Conservation (phyloP, 306 rosid genomes). For the Lotus japonicus region DNA sequence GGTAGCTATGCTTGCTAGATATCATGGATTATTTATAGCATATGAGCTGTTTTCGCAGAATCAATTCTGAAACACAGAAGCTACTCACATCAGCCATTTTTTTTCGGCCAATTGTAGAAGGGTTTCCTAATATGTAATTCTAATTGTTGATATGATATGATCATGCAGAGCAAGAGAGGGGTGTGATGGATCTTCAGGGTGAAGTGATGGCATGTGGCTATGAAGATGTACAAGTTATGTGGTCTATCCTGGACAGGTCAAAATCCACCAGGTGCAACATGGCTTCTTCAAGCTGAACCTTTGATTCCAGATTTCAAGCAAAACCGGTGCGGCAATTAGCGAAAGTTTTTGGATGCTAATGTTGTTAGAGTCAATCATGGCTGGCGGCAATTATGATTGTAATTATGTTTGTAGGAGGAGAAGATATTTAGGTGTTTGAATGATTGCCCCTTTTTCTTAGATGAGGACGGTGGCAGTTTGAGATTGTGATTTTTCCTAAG, state of each 20-base stretch:
- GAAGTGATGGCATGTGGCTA: conserved; percentile 96
- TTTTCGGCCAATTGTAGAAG: too few species aligned
- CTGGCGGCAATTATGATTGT: too few species aligned
- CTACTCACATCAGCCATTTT: too few species aligned
- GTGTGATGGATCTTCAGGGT: conserved; percentile 68
- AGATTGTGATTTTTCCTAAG: background rate
- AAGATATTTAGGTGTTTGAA: background rate
- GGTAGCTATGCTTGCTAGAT: too few species aligned
- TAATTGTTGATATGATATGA: background rate
- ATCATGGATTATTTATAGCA: too few species aligned
- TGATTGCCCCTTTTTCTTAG: conserved; percentile 13
- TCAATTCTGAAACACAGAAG: too few species aligned
- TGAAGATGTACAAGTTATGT: conserved; percentile 96
- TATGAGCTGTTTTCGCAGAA: too few species aligned
- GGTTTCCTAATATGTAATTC: background rate
- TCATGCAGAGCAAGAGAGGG: conserved; percentile 50
- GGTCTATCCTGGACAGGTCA: conserved; percentile 93
- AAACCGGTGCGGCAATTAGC: conserved; percentile 27
- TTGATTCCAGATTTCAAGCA: too few species aligned
- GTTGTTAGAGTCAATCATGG: conserved; percentile 5
- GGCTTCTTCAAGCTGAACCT: conserved; percentile 27
- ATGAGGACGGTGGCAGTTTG: conserved; percentile 8
- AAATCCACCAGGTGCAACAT: conserved; percentile 51
- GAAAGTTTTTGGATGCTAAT: conserved; percentile 34
- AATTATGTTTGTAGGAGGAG: too few species aligned